Evolutionary conservation across 73 alveolate genomes (phyloP).

Genomic region (Blepharisma japonicum): DNA sequence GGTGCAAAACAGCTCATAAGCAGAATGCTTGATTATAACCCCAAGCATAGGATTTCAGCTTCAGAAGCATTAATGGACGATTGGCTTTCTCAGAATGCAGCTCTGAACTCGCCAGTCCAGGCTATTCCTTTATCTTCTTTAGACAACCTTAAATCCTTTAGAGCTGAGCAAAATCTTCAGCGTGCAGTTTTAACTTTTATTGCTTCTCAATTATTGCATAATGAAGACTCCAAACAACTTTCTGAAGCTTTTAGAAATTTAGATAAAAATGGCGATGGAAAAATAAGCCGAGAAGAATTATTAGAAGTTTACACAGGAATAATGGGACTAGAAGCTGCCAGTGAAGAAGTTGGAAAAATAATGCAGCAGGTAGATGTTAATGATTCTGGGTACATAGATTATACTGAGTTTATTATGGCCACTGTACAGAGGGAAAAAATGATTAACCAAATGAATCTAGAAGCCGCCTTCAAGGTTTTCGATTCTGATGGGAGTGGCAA

Average conservation of each 20-base stretch:
- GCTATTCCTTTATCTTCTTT: slow-evolving; percentile 40
- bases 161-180: slow-evolving; percentile 55
- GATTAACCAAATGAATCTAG: slow-evolving; percentile 31
- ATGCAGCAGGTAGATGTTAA: slow-evolving; percentile 40
- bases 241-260: slow-evolving; percentile 57
- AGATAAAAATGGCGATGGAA: slow-evolving; percentile 71
- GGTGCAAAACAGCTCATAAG: slow-evolving; percentile 62
- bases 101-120: background rate
- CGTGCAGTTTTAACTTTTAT: slow-evolving; percentile 66
- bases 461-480: slow-evolving; percentile 45
- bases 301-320: slow-evolving; percentile 44
- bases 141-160: slow-evolving; percentile 53
- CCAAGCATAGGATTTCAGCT: slow-evolving; percentile 65
- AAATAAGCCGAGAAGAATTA: slow-evolving; percentile 62
- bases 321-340: slow-evolving; percentile 29
- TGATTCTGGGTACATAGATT: slow-evolving; percentile 53
- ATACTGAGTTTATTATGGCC: slow-evolving; percentile 53
- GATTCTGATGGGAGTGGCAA: slow-evolving; percentile 65
- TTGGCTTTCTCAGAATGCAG: slow-evolving; percentile 39
- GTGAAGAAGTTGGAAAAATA: slow-evolving; percentile 42
- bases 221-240: slow-evolving; percentile 62
- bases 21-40: slow-evolving; percentile 58
- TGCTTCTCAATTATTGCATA: slow-evolving; percentile 53
- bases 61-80: slow-evolving; percentile 64
- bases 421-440: slow-evolving; percentile 39